phyloP scores from a whole-genome alignment of 2,329 filamentous ascomycete species.

The Alternaria viburni region DNA sequence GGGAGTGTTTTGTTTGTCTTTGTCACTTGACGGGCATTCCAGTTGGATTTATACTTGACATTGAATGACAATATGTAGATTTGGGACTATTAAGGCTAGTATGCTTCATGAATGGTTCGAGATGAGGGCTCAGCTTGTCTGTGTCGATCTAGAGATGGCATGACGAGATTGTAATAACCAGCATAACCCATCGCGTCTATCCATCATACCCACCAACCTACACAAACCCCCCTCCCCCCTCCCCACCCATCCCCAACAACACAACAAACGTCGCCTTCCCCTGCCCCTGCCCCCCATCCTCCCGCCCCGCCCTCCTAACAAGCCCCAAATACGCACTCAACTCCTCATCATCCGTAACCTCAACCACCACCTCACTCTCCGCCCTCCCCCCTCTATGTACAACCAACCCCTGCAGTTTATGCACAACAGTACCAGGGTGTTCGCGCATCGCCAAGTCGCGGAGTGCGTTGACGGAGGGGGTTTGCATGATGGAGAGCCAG shows the following conservation, averaged over 20 bases:
- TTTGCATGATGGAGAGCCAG: constrained; percentile 70
- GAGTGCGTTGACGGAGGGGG: constrained; percentile 66
- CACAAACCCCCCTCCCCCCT: not conserved
- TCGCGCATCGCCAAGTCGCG: constrained; percentile 66
- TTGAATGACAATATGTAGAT: too few species aligned
- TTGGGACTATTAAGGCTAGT: too few species aligned
- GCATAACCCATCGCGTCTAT: too few species aligned
- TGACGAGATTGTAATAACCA: too few species aligned
- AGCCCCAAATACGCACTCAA: constrained; percentile 74
- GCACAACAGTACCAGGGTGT: constrained; percentile 65
- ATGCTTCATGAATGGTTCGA: too few species aligned
- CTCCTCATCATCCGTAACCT: constrained; percentile 74
- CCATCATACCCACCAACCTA: not conserved
- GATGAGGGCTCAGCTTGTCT: too few species aligned
- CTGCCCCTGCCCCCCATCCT: constrained; percentile 37
- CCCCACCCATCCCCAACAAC: constrained; percentile 13
- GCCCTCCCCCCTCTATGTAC: constrained; percentile 46
- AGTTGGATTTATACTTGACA: too few species aligned
- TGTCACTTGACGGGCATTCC: too few species aligned
- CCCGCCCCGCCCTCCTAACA: constrained; percentile 42
- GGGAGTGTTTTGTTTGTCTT: too few species aligned
- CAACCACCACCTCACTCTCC: constrained; percentile 66
- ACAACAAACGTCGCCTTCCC: constrained; percentile 63
- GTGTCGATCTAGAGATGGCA: too few species aligned
- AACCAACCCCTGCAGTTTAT: constrained; percentile 70